phyloP scores from a whole-genome alignment of 768 basidiomycete species.

The Leccinum barrowsii region DNA sequence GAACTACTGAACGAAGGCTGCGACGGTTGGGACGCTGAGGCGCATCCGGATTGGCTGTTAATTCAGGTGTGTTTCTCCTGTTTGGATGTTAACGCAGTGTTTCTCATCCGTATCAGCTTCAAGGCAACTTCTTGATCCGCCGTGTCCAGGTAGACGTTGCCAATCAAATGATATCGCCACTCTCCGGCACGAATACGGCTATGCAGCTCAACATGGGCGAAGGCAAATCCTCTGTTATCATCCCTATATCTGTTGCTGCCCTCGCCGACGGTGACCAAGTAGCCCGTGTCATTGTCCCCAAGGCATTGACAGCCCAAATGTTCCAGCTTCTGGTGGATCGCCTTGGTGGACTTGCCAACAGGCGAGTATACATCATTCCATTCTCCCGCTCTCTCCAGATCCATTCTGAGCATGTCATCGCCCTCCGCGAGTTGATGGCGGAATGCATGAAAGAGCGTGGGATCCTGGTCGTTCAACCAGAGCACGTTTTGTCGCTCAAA shows the following conservation, averaged over 20 bases:
- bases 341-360: slow-evolving; percentile 42
- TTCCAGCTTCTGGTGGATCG: slow-evolving; percentile 45
- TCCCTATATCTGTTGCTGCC: slow-evolving; percentile 39
- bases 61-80: slow-evolving; percentile 35
- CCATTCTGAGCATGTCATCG: slow-evolving; percentile 9
- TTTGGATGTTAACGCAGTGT: not conserved
- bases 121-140: slow-evolving; percentile 42
- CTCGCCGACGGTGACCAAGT: slow-evolving; percentile 44
- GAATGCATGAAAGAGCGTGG: slow-evolving; percentile 40
- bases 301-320: slow-evolving; percentile 45
- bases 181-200: slow-evolving; percentile 32
- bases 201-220: slow-evolving; percentile 60
- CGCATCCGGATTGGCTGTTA: slow-evolving; percentile 41
- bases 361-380: slow-evolving; percentile 47
- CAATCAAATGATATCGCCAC: slow-evolving; percentile 44
- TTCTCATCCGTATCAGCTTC: slow-evolving; percentile 33
- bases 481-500: slow-evolving; percentile 50
- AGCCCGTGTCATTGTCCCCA: slow-evolving; percentile 49
- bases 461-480: slow-evolving; percentile 49
- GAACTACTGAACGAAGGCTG: slow-evolving; percentile 28
- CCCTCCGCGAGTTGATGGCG: slow-evolving; percentile 32
- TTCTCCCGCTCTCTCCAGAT: slow-evolving; percentile 42
- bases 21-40: slow-evolving; percentile 11
- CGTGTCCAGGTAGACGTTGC: slow-evolving; percentile 42
- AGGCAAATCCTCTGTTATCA: slow-evolving; percentile 48